A percentile compares a stretch with the other conserved stretches of the same genome.
phyloP scores from a whole-genome alignment of 805 yeast genomes.

The Citeromyces nyonsensis region DNA sequence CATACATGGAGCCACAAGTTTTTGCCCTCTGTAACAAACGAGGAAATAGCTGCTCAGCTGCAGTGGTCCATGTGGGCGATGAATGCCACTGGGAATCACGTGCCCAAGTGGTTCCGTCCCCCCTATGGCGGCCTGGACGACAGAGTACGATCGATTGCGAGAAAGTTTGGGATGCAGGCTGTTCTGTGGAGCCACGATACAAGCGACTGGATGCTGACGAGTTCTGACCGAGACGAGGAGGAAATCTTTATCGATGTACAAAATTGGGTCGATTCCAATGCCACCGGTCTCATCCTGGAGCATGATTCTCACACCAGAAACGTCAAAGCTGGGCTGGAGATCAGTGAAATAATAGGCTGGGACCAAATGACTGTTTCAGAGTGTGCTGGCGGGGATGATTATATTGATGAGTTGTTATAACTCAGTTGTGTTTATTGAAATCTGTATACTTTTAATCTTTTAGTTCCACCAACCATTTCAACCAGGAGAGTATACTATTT shows the following conservation, averaged over 20 bases:
- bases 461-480: too few species aligned
- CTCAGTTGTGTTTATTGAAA: background rate
- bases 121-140: slow-evolving; percentile 94
- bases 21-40: slow-evolving; percentile 64
- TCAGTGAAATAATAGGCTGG: slow-evolving; percentile 35
- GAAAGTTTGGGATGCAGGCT: slow-evolving; percentile 76
- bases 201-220: slow-evolving; percentile 72
- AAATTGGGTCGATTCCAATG: slow-evolving; percentile 25
- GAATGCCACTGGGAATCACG: slow-evolving; percentile 81
- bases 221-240: slow-evolving; percentile 24
- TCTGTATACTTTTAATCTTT: too few species aligned
- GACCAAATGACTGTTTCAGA: slow-evolving; percentile 66
- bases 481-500: background rate
- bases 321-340: slow-evolving; percentile 51
- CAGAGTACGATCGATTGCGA: slow-evolving; percentile 61
- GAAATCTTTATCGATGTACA: slow-evolving; percentile 41
- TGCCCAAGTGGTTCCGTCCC: slow-evolving; percentile 91
- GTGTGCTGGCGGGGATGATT: slow-evolving; percentile 56
- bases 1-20: slow-evolving; percentile 92
- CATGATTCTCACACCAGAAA: slow-evolving; percentile 66
- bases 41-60: slow-evolving; percentile 74
- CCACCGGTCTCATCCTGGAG: slow-evolving; percentile 63
- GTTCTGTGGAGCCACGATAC: slow-evolving; percentile 90
- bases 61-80: slow-evolving; percentile 97
- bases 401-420: slow-evolving; percentile 16